Evolutionary conservation across 495 filamentous ascomycete species (phyloP), one percentile per base, ranked within the genome.

Genomic region (Saxispiralis lemnorum): DNA sequence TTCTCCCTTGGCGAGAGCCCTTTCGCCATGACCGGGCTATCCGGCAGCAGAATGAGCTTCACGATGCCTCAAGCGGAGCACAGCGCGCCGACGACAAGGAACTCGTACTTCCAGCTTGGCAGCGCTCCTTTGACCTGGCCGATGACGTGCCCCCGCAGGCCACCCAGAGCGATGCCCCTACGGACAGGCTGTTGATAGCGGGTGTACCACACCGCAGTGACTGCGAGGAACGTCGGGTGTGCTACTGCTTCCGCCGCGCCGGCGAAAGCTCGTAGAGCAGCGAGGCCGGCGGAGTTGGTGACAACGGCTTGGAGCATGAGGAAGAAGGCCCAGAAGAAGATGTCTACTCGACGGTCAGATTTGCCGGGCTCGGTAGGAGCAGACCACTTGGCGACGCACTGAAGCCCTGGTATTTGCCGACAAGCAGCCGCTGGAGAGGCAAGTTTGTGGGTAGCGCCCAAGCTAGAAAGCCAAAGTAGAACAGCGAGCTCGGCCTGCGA

Each of bases 401-500:
- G 9, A 55, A 56, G 2, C 72, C 69, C 1, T 73, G 60, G 51
- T 77, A 78, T 56, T 71, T 71, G 18, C 65, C 68, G 56, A 60
- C 50, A 2, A 73, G 75, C 30, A 78, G 57, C 1, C 66, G 59
- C 54, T 76, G 73, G 53, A 78, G 56, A 1, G 78, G 56, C 35
- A 72, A 67, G 53, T 64, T 69, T 5, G 65, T 64, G 2, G 68
- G 68, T 35, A 67, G 49, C 0, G 60, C 62, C 62, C 63, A 56
- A 56, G 43, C 57, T 24, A 73, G 56, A 48, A 67, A 79, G 3
- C 76, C 76, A 48, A 78, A 70, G 51, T 78, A 76, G 60, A 77
- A 78, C 17, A 73, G 56, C n/a, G 63, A 66, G 2, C 63, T 67
- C 0, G 76, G 62, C 48, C 24, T 28, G 24, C 24, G 24, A 28